phyloP scores from a whole-genome alignment of 2,329 filamentous ascomycete genomes.

The Dactylonectria macrodidyma region DNA sequence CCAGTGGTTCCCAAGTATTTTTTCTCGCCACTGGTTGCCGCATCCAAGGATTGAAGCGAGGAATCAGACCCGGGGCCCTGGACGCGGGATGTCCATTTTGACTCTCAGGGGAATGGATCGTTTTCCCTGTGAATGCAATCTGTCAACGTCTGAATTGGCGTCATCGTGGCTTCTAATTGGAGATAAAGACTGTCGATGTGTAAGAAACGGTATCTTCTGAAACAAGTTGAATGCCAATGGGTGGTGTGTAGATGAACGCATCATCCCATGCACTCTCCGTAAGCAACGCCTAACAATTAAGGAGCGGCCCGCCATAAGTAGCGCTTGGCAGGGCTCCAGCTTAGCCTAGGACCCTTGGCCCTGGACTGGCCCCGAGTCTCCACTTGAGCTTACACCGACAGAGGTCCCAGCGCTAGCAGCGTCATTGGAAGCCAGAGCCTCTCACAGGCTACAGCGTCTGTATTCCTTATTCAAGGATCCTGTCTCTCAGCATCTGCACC shows the following conservation, averaged over 20 bases:
- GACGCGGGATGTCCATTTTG: background rate
- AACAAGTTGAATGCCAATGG: background rate
- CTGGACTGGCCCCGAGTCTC: background rate
- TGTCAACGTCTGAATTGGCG: background rate
- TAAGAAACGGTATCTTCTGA: background rate
- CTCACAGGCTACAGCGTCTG: too few species aligned
- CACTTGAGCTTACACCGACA: conserved; percentile 1
- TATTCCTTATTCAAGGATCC: too few species aligned
- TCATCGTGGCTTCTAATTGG: background rate
- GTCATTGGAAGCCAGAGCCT: too few species aligned
- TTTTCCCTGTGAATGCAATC: conserved; percentile 1
- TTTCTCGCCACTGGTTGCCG: conserved; percentile 4
- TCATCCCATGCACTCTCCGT: too few species aligned
- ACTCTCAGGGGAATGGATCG: background rate
- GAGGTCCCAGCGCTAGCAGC: too few species aligned
- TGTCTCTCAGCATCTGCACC: background rate
- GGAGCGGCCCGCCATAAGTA: too few species aligned
- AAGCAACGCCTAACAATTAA: too few species aligned
- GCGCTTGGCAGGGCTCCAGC: background rate
- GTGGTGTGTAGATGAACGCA: background rate
- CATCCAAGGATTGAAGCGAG: conserved; percentile 18
- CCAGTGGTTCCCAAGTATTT: background rate
- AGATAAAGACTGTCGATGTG: background rate
- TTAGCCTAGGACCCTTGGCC: background rate
- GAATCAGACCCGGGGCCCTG: conserved; percentile 15